These are phyloP conservation scores for Curvularia eragrostidis DNA, from an alignment of 2,329 filamentous ascomycete genomes.

Conservation along the genomic window DNA sequence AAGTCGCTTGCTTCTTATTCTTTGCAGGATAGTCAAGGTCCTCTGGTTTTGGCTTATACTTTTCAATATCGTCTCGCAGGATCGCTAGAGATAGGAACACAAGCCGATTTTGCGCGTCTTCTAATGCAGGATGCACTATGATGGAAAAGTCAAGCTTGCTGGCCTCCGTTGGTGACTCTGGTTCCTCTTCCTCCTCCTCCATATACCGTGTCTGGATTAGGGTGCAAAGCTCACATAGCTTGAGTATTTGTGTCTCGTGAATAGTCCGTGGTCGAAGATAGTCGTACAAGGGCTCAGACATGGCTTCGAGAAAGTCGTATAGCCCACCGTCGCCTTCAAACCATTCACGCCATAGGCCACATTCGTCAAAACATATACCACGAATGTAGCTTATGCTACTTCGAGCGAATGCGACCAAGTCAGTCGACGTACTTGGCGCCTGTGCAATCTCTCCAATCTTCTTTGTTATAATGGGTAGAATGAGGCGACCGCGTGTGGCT, in stretches of 20 bases:
- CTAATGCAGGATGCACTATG: conserved; percentile 68
- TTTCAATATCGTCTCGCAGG: conserved; percentile 70
- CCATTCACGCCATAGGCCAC: conserved; percentile 71
- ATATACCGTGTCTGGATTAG: conserved; percentile 71
- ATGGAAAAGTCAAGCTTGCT: conserved; percentile 67
- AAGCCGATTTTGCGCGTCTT: conserved; percentile 71
- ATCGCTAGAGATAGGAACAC: conserved; percentile 70
- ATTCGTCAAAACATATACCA: conserved; percentile 70
- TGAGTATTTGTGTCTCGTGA: conserved; percentile 70
- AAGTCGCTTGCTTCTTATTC: conserved; percentile 54
- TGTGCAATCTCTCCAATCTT: conserved; percentile 65
- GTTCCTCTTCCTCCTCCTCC: conserved; percentile 58
- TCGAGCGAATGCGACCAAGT: conserved; percentile 69
- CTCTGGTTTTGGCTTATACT: conserved; percentile 68
- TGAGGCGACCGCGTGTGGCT: conserved; percentile 63
- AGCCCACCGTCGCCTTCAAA: conserved; percentile 68
- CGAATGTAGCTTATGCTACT: conserved; percentile 70
- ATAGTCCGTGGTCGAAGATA: conserved; percentile 69
- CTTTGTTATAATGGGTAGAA: conserved; percentile 67
- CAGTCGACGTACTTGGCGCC: conserved; percentile 65
- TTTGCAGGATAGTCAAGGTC: conserved; percentile 69
- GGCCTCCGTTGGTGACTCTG: conserved; percentile 57
- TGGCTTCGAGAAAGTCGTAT: conserved; percentile 70
- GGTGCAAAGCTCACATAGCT: conserved; percentile 71
- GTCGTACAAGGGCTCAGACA: conserved; percentile 73